A percentile compares a stretch with the other conserved stretches of the same genome.
These are phyloP conservation scores for Magnusiomyces magnusii DNA, from an alignment of 1,139 yeast genomes.

Conservation along the genomic window DNA sequence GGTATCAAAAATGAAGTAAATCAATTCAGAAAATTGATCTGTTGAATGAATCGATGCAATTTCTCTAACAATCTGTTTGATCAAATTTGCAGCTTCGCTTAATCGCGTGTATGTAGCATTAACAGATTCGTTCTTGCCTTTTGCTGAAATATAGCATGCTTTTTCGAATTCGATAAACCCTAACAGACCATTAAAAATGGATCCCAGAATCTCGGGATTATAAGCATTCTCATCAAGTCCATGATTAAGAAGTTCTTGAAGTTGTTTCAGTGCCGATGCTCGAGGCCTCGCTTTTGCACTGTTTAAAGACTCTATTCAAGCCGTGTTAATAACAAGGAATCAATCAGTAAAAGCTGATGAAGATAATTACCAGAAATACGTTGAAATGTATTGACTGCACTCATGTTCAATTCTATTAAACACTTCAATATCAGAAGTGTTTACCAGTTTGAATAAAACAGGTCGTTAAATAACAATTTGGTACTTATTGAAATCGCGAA, in stretches of 20 bases:
- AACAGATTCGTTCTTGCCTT: neutral
- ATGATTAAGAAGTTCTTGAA: neutral
- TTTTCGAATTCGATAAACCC: neutral
- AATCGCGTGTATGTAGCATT: neutral
- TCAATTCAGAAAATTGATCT: neutral
- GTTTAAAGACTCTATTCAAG: neutral
- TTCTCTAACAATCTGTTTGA: neutral
- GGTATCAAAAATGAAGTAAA: neutral
- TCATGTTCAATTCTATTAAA: neutral
- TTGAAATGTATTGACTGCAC: neutral
- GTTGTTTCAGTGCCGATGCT: neutral
- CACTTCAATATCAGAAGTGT: too few relatives aligned
- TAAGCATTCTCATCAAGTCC: neutral
- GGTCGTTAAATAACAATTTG: too few relatives aligned
- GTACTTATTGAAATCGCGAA: too few relatives aligned
- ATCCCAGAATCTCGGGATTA: neutral
- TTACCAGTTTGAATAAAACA: too few relatives aligned
- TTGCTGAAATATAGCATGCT: neutral
- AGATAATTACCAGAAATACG: neutral
- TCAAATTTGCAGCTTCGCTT: neutral
- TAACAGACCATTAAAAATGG: neutral
- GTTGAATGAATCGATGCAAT: neutral
- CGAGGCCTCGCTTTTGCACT: neutral
- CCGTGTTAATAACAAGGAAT: neutral
- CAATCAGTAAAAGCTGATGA: neutral